Evolutionary conservation across 2,329 filamentous ascomycete species (phyloP).

Genomic region (Davidsoniella neocaledoniae): DNA sequence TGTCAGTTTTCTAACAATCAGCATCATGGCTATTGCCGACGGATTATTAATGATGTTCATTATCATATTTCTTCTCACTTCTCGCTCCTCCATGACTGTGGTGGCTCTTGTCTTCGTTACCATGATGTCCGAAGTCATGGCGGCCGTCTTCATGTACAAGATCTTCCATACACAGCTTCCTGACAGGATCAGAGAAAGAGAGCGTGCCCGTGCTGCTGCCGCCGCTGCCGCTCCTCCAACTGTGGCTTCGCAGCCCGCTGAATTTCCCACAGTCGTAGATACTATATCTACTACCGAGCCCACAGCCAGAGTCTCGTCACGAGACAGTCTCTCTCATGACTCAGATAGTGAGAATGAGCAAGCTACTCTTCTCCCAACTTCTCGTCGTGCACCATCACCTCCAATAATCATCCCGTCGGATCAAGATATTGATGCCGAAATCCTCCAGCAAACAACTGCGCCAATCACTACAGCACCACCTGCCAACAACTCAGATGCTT

Average conservation of each 20-base stretch:
- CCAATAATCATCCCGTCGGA: slow-evolving; percentile 47
- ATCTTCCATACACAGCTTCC: slow-evolving; percentile 40
- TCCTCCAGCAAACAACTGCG: slow-evolving; percentile 23
- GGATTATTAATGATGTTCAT: slow-evolving; percentile 32
- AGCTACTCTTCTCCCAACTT: slow-evolving; percentile 5
- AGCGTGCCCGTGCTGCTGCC: slow-evolving; percentile 14
- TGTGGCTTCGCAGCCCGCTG: neutral
- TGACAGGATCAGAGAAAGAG: slow-evolving; percentile 36
- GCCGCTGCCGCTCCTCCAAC: neutral
- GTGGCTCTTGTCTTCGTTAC: slow-evolving; percentile 33
- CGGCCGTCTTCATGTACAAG: slow-evolving; percentile 40
- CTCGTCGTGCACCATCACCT: slow-evolving; percentile 11
- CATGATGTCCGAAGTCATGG: slow-evolving; percentile 40
- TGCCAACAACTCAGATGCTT: slow-evolving; percentile 18
- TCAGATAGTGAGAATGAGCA: slow-evolving; percentile 3
- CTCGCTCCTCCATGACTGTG: slow-evolving; percentile 31
- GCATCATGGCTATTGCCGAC: slow-evolving; percentile 31
- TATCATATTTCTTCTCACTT: slow-evolving; percentile 12
- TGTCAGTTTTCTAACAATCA: slow-evolving; percentile 46
- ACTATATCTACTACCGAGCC: slow-evolving; percentile 14
- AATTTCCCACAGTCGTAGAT: slow-evolving; percentile 19
- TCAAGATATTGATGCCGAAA: slow-evolving; percentile 46
- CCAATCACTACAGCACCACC: neutral
- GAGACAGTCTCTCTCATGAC: slow-evolving; percentile 8
- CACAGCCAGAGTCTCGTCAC: slow-evolving; percentile 10